Conservation (phyloP, 176 grass and related monocot genomes). For the Musa schizocarpa region DNA sequence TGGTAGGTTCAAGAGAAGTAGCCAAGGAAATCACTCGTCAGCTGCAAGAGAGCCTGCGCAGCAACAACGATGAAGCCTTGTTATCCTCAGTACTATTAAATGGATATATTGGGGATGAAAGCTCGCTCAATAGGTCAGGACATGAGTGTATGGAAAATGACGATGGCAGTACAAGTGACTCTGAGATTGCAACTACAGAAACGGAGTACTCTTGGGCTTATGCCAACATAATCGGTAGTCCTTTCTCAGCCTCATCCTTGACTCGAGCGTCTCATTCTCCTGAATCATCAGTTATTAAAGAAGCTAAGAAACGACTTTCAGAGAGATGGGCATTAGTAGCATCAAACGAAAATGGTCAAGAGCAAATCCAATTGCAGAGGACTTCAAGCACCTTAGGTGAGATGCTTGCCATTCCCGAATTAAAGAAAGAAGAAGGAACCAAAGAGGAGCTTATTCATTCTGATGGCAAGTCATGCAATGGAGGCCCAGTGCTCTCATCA, state of each 20-base stretch:
- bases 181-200: conserved; percentile 61
- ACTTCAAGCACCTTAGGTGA: conserved; percentile 66
- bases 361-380: conserved; percentile 42
- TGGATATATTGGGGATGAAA: conserved; percentile 25
- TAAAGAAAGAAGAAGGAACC: conserved; percentile 31
- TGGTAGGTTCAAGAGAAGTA: conserved; percentile 36
- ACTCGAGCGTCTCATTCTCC: conserved; percentile 37
- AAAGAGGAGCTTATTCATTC: not conserved
- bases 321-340: conserved; percentile 76
- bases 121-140: conserved; percentile 54
- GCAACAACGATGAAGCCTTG: conserved; percentile 28
- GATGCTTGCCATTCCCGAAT: conserved; percentile 66
- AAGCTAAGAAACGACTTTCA: conserved; percentile 68
- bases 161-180: conserved; percentile 46
- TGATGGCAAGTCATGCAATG: conserved; percentile 12
- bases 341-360: conserved; percentile 27
- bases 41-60: conserved; percentile 48
- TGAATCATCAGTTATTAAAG: conserved; percentile 56
- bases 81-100: conserved; percentile 30
- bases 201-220: conserved; percentile 70
- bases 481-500: conserved; percentile 22
- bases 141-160: conserved; percentile 43
- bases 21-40: conserved; percentile 59
- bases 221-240: conserved; percentile 47
- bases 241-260: conserved; percentile 52